phyloP scores from a whole-genome alignment of 2,329 filamentous ascomycete genomes.

The Geosmithia flava region DNA sequence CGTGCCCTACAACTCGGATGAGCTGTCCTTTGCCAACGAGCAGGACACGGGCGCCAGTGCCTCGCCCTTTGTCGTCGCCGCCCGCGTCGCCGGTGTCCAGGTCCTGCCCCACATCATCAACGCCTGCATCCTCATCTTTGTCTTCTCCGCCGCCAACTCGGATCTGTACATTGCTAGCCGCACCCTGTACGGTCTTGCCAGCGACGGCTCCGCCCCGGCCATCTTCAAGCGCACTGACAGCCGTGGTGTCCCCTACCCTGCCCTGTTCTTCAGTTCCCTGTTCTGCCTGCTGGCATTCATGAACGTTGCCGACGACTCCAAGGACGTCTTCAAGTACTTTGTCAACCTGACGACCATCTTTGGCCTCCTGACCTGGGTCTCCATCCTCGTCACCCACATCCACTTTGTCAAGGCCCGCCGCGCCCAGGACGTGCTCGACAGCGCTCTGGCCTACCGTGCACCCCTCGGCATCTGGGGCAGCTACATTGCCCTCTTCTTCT shows the following conservation, averaged over 20 bases:
- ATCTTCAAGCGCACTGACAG: conserved; percentile 62
- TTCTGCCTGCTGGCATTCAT: conserved; percentile 59
- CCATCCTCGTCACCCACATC: conserved; percentile 55
- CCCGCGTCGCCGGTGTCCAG: conserved; percentile 49
- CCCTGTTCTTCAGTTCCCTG: conserved; percentile 45
- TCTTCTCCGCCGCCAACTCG: conserved; percentile 66
- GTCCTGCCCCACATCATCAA: conserved; percentile 57
- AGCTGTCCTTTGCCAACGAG: conserved; percentile 46
- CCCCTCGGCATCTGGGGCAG: conserved; percentile 63
- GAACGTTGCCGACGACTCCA: conserved; percentile 46
- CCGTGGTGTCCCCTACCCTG: conserved; percentile 57
- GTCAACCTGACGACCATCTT: conserved; percentile 58
- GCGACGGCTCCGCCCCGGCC: conserved; percentile 57
- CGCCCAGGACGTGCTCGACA: conserved; percentile 45
- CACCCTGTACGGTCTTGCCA: conserved; percentile 60
- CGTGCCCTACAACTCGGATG: conserved; percentile 55
- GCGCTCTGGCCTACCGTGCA: conserved; percentile 49
- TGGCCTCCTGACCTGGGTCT: conserved; percentile 55
- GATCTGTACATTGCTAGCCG: conserved; percentile 67
- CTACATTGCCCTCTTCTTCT: conserved; percentile 55
- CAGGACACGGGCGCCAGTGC: conserved; percentile 28
- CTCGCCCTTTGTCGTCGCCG: conserved; percentile 64
- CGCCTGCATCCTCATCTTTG: conserved; percentile 61
- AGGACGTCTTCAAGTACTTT: conserved; percentile 49
- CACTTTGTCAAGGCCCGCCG: conserved; percentile 50